Percentiles rank a stretch among this genome's conserved stretches.
phyloP scores from a whole-genome alignment of 352 stramenopile species.

The Elongisporangium undulatum region DNA sequence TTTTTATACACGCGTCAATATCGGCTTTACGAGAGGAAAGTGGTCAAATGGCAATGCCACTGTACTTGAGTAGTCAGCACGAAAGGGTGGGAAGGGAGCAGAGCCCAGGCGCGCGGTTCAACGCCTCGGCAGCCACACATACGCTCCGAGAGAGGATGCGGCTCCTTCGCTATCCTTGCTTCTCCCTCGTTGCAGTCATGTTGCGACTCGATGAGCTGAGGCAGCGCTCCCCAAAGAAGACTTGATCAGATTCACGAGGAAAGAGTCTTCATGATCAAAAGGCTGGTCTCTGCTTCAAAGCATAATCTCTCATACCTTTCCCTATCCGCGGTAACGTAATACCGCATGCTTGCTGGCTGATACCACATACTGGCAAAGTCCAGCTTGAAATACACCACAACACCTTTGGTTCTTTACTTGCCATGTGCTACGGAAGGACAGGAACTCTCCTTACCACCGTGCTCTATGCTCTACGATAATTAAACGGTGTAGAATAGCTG shows the following conservation, averaged over 20 bases:
- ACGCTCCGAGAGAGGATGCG: not conserved
- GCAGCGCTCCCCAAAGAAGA: too few relatives aligned
- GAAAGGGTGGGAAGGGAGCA: not conserved
- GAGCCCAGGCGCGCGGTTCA: not conserved
- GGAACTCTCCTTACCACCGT: not conserved
- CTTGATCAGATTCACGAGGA: not conserved
- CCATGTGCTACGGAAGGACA: not conserved
- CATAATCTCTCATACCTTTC: not conserved
- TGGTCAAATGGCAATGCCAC: too few relatives aligned
- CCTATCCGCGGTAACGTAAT: not conserved
- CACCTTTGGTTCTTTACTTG: not conserved
- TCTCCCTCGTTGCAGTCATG: not conserved
- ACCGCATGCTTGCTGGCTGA: not conserved
- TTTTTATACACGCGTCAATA: not conserved
- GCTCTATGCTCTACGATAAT: not conserved
- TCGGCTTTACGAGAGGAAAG: too few relatives aligned
- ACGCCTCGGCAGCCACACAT: not conserved
- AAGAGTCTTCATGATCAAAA: not conserved
- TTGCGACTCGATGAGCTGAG: not conserved
- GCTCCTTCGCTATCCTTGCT: not conserved
- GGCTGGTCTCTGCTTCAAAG: not conserved
- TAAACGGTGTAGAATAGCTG: not conserved
- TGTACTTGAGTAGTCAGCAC: not conserved
- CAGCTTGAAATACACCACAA: not conserved
- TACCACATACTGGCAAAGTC: not conserved